These are phyloP conservation scores for Calonectria fujianensis DNA, from an alignment of 2,329 filamentous ascomycete genomes.

Conservation along the genomic window DNA sequence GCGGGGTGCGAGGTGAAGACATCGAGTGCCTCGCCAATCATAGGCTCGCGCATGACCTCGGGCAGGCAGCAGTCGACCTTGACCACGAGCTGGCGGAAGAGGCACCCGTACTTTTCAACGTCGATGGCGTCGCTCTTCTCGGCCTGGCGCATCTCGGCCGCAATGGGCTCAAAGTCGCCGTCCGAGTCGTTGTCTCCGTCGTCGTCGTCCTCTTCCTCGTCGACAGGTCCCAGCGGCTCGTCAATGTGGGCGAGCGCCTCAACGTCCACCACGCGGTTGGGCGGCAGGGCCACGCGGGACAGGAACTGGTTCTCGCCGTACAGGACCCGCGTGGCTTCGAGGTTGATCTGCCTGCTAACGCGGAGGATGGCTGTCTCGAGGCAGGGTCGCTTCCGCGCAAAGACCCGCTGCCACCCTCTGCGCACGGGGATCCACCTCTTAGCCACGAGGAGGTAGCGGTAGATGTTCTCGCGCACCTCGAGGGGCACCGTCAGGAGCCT, in stretches of 20 bases:
- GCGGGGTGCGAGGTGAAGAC: not conserved
- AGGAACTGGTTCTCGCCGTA: slow-evolving; percentile 1
- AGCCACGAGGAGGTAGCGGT: slow-evolving; percentile 1
- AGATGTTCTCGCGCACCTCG: slow-evolving; percentile 14
- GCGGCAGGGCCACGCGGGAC: not conserved
- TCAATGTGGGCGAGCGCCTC: slow-evolving; percentile 4
- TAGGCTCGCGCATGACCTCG: not conserved
- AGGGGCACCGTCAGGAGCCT: not conserved
- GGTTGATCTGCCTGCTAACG: not conserved
- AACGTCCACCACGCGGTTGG: not conserved
- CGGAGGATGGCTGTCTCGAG: slow-evolving; percentile 8
- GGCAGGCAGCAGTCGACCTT: not conserved
- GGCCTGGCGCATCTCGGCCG: not conserved
- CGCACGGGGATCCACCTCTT: not conserved
- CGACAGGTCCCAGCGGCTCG: too few relatives aligned
- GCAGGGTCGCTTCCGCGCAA: slow-evolving; percentile 12
- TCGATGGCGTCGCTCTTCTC: slow-evolving; percentile 8
- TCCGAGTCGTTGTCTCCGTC: not conserved
- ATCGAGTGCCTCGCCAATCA: not conserved
- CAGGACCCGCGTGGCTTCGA: not conserved
- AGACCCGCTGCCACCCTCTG: slow-evolving; percentile 4
- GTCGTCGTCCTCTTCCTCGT: not conserved
- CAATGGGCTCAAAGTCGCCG: slow-evolving; percentile 4
- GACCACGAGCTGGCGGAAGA: not conserved
- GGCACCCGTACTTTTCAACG: slow-evolving; percentile 5